These are phyloP conservation scores for Prunus salicina DNA, from an alignment of 306 rosid genomes.

Conservation along the genomic window DNA sequence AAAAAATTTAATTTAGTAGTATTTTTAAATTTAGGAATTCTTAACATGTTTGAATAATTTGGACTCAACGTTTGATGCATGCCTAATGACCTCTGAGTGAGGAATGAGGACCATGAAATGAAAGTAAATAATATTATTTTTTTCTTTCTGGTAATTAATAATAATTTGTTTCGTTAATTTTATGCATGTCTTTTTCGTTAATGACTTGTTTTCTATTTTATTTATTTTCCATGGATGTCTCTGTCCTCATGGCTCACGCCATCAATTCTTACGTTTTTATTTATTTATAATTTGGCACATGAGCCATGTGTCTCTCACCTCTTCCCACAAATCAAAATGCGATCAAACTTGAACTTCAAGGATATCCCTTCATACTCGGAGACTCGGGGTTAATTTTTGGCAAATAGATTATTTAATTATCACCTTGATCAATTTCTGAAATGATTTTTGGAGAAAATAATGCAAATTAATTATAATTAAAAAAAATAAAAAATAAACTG, in stretches of 20 bases:
- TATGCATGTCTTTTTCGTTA: constrained; percentile 1
- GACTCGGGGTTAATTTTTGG: background rate
- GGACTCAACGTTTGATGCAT: background rate
- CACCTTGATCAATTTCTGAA: background rate
- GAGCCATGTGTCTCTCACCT: background rate
- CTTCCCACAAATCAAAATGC: background rate
- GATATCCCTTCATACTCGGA: background rate
- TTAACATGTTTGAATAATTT: background rate
- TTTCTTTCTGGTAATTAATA: background rate
- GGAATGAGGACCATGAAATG: background rate
- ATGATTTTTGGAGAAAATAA: too few relatives aligned
- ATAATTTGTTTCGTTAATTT: background rate
- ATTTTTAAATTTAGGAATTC: too few relatives aligned
- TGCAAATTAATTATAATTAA: background rate
- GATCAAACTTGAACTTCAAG: background rate
- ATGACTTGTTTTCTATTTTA: background rate
- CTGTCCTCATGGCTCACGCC: constrained; percentile 15
- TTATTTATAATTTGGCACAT: background rate
- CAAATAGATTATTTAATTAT: background rate
- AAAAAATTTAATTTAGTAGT: too few relatives aligned
- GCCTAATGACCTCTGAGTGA: background rate
- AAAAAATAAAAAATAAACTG: background rate
- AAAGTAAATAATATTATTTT: background rate
- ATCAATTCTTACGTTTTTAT: background rate
- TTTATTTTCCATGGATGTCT: background rate